phyloP scores from a whole-genome alignment of 495 filamentous ascomycete genomes.

The Elaphomyces granulatus region DNA sequence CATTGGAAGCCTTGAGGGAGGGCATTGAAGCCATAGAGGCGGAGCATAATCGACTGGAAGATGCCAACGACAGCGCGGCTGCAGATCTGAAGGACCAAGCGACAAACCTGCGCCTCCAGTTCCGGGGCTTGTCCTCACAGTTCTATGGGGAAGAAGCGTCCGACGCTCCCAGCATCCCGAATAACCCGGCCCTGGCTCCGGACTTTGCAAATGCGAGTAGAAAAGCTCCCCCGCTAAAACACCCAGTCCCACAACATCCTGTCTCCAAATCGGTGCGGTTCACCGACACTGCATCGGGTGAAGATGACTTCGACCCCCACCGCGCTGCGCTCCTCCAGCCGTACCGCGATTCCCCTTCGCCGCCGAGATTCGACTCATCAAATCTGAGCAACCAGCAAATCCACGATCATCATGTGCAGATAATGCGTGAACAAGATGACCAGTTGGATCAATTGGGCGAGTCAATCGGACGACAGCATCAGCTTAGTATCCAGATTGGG shows the following conservation, averaged over 20 bases:
- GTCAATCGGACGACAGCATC: slow-evolving; percentile 80
- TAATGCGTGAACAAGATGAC: slow-evolving; percentile 78
- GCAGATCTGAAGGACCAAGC: slow-evolving; percentile 59
- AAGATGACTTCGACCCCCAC: slow-evolving; percentile 37
- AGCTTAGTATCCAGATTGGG: slow-evolving; percentile 89
- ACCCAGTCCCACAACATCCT: slow-evolving; percentile 33
- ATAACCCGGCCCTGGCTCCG: slow-evolving; percentile 47
- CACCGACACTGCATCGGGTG: slow-evolving; percentile 46
- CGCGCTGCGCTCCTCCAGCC: slow-evolving; percentile 47
- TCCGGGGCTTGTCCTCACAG: slow-evolving; percentile 43
- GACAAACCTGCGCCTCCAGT: slow-evolving; percentile 39
- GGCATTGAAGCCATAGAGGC: slow-evolving; percentile 64
- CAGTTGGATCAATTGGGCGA: slow-evolving; percentile 77
- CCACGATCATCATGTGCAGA: slow-evolving; percentile 64
- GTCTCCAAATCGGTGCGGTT: slow-evolving; percentile 80
- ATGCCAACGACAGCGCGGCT: slow-evolving; percentile 41
- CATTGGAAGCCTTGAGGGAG: slow-evolving; percentile 70
- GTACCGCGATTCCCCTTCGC: slow-evolving; percentile 46
- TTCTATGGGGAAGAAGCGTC: slow-evolving; percentile 42
- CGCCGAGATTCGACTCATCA: slow-evolving; percentile 47
- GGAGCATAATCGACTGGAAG: slow-evolving; percentile 46
- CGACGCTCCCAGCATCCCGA: slow-evolving; percentile 41
- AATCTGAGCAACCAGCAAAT: slow-evolving; percentile 72
- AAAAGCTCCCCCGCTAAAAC: slow-evolving; percentile 29
- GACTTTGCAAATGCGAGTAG: slow-evolving; percentile 52